Base-by-base conservation (phyloP, 2,329 filamentous ascomycete genomes). In the Pseudogymnoascus sp. region DNA sequence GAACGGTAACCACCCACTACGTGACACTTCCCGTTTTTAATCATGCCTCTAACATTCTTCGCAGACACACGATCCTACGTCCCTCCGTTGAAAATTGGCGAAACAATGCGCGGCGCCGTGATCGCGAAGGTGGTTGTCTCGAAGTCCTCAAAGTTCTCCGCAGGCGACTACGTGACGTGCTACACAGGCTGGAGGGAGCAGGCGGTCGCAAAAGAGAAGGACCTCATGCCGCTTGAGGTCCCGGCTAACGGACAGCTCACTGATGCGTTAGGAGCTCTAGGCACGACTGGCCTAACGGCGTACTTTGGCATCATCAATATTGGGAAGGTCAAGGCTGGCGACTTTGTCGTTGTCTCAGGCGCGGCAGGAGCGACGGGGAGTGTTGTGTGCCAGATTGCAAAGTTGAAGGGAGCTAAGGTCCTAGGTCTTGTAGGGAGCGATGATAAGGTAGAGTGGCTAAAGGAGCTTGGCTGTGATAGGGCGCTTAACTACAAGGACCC, bases 311-410 rank as follows among this genome's bases (percentile, higher is more conserved):
- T 93, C 72, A 74, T 83, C 31, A 82, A 88, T 62, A 82, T 93
- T 53, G 89, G 84, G 2, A 77, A 87, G 63, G 83, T 88, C 42
- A 85, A 87, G 73, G 74, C 81, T 0, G 88, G 88, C 4, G 88
- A 93, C 67, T 86, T 88, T 3, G 89, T 93, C 1, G 88, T 93
- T 6, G 87, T 93, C 0, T 89, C 85, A 7, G 89, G 88, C 6
- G 90, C 90, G 1, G 90, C 90, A 0, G 90, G 90, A 1, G 90
- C 89, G 0, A 93, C 90, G 0, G 90, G 90, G 1, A 88, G 83
- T 70, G 83, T 93, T 1, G 89, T 85, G 0, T 89, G 88, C 0
- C 90, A 93, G 76, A 90, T 93, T 68, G 88, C 88, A 16, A 91
- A 90, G 78, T 76, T 91, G 62, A 85, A 86, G 74, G 89, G 87